phyloP scores from a whole-genome alignment of 176 grass and related monocot genomes.

The Dactylis glomerata region DNA sequence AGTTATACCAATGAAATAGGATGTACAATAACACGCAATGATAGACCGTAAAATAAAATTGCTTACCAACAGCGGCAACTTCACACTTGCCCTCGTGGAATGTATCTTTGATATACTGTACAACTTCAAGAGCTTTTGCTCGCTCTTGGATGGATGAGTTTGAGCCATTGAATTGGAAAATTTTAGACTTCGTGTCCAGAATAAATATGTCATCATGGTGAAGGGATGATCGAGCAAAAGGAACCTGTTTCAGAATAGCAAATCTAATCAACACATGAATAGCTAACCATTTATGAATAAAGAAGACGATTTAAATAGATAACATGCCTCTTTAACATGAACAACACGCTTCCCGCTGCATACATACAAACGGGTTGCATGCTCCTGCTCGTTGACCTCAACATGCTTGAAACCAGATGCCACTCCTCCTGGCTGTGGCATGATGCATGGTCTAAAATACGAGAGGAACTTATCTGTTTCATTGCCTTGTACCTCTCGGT shows the following conservation, averaged over 20 bases:
- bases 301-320: background rate
- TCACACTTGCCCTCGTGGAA: conserved; percentile 91
- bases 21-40: background rate
- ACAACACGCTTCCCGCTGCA: conserved; percentile 93
- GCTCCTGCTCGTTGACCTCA: conserved; percentile 69
- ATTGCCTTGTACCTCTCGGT: conserved; percentile 89
- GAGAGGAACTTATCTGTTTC: conserved; percentile 98
- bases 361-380: conserved; percentile 73
- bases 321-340: conserved; percentile 81
- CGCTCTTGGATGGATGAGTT: conserved; percentile 98
- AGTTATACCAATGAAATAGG: background rate
- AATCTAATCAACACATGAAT: background rate
- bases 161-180: conserved; percentile 96
- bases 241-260: conserved; percentile 48
- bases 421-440: conserved; percentile 79
- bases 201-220: conserved; percentile 99
- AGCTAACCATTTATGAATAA: background rate
- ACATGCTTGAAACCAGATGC: conserved; percentile 78
- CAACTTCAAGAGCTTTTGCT: conserved; percentile 98
- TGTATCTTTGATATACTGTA: conserved; percentile 94
- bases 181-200: conserved; percentile 90
- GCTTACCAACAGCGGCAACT: conserved; percentile 76
- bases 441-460: conserved; percentile 99
- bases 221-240: conserved; percentile 89
- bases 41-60: background rate